Percentiles rank a stretch among this genome's conserved stretches.
Evolutionary conservation across 768 basidiomycete species (phyloP).

Genomic region (Boletus coccyginus): DNA sequence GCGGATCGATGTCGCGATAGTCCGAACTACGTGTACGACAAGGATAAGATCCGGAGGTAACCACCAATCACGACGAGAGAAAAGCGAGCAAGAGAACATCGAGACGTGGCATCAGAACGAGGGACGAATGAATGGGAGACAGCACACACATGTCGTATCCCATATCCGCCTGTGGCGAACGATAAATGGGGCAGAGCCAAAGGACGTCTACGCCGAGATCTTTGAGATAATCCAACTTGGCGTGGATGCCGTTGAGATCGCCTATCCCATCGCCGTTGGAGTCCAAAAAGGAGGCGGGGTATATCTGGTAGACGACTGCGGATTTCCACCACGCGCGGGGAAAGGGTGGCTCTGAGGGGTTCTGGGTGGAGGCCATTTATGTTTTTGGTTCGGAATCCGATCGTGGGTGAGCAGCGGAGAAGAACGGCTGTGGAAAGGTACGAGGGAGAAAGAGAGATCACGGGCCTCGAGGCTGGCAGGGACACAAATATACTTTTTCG

Average conservation of each 20-base stretch:
- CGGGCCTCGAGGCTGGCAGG: constrained; percentile 18
- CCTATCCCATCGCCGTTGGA: constrained; percentile 71
- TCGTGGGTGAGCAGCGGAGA: constrained; percentile 2
- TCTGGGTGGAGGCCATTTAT: constrained; percentile 3
- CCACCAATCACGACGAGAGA: not conserved
- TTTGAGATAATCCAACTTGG: constrained; percentile 67
- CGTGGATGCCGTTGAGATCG: constrained; percentile 62
- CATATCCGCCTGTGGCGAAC: constrained; percentile 68
- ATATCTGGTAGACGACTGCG: constrained; percentile 64
- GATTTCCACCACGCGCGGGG: constrained; percentile 55
- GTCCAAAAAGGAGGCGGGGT: constrained; percentile 68
- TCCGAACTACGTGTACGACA: constrained; percentile 45
- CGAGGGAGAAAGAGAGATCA: not conserved
- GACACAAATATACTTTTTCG: constrained; percentile 3
- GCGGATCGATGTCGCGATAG: constrained; percentile 60
- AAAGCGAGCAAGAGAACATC: not conserved
- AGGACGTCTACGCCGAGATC: constrained; percentile 64
- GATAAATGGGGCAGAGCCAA: constrained; percentile 64
- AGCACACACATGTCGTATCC: constrained; percentile 62
- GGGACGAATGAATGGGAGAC: not conserved
- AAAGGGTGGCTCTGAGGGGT: constrained; percentile 15
- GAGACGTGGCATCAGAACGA: not conserved
- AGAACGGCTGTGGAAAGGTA: constrained; percentile 15
- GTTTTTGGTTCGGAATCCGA: not conserved
- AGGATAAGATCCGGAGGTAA: constrained; percentile 13